A percentile compares a stretch with the other conserved stretches of the same genome.
phyloP scores from a whole-genome alignment of 805 yeast genomes.

The Schwanniomyces pseudopolymorphus region DNA sequence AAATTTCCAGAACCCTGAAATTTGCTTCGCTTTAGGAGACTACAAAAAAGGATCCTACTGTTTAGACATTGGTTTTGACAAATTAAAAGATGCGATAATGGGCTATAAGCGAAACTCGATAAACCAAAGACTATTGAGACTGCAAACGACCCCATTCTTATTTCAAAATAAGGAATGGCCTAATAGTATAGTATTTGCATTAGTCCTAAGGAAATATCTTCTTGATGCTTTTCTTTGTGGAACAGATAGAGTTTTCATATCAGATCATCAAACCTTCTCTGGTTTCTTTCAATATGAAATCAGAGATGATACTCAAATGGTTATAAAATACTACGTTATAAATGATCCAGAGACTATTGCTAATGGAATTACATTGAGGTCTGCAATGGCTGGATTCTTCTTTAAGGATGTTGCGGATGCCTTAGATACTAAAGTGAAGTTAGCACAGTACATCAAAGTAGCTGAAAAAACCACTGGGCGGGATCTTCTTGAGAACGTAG shows the following conservation, averaged over 20 bases:
- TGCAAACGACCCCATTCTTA: conserved; percentile 1
- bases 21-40: conserved; percentile 2
- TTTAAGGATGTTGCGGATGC: conserved; percentile 5
- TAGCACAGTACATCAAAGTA: background rate
- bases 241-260: conserved; percentile 4
- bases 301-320: conserved; percentile 2
- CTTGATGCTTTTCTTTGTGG: conserved; percentile 6
- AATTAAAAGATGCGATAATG: background rate
- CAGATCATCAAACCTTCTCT: conserved; percentile 5
- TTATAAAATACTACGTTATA: conserved; percentile 5
- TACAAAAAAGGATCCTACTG: conserved; percentile 1
- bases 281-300: conserved; percentile 5
- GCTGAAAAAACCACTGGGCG: background rate
- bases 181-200: conserved; percentile 1
- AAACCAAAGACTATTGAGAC: background rate
- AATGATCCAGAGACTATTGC: conserved; percentile 7
- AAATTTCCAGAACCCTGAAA: background rate
- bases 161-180: conserved; percentile 3
- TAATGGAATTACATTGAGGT: conserved; percentile 6
- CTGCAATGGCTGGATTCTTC: conserved; percentile 1
- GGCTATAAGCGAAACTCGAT: background rate
- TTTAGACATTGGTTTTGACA: background rate
- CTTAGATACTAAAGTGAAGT: background rate
- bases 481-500: conserved; percentile 2
- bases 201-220: conserved; percentile 6